Conservation (phyloP, 352 stramenopile species). For the Pythium chondricola region DNA sequence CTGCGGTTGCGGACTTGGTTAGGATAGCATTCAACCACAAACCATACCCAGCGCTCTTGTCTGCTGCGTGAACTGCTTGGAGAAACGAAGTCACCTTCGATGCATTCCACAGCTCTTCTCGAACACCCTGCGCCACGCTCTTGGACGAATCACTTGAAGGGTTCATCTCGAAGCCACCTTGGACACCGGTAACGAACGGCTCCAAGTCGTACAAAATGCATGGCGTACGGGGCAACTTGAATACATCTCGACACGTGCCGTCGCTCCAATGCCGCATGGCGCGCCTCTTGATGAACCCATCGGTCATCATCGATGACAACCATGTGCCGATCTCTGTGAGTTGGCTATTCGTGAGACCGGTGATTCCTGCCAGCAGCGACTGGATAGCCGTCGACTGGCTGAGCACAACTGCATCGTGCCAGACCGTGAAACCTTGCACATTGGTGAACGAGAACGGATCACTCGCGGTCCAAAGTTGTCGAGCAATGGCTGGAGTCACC, state of each 20-base stretch:
- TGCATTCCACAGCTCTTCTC: slow-evolving; percentile 30
- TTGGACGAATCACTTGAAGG: slow-evolving; percentile 11
- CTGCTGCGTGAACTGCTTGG: slow-evolving; percentile 19
- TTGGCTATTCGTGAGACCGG: slow-evolving; percentile 29
- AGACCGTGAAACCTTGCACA: slow-evolving; percentile 41
- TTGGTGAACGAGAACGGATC: slow-evolving; percentile 37
- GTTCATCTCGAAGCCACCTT: slow-evolving; percentile 67
- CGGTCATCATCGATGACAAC: slow-evolving; percentile 30
- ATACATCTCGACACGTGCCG: slow-evolving; percentile 46
- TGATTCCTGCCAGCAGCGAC: slow-evolving; percentile 13
- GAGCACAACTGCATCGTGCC: slow-evolving; percentile 19
- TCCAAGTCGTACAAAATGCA: slow-evolving; percentile 61
- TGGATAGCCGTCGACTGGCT: slow-evolving; percentile 10
- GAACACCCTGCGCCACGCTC: slow-evolving; percentile 15
- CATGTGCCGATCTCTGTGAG: slow-evolving; percentile 32
- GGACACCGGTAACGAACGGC: slow-evolving; percentile 32
- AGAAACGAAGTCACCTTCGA: slow-evolving; percentile 35
- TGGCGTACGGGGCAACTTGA: slow-evolving; percentile 25
- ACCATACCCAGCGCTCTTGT: slow-evolving; percentile 27
- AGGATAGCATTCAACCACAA: slow-evolving; percentile 36
- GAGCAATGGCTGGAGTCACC: slow-evolving; percentile 24
- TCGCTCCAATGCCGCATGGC: slow-evolving; percentile 55
- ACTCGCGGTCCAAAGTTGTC: slow-evolving; percentile 40
- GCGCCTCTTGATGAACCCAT: slow-evolving; percentile 40
- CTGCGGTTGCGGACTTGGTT: slow-evolving; percentile 16